Percentiles rank a stretch among this genome's conserved stretches.
phyloP scores from a whole-genome alignment of 2,329 filamentous ascomycete genomes.

The Pseudophaeomoniella oleicola region DNA sequence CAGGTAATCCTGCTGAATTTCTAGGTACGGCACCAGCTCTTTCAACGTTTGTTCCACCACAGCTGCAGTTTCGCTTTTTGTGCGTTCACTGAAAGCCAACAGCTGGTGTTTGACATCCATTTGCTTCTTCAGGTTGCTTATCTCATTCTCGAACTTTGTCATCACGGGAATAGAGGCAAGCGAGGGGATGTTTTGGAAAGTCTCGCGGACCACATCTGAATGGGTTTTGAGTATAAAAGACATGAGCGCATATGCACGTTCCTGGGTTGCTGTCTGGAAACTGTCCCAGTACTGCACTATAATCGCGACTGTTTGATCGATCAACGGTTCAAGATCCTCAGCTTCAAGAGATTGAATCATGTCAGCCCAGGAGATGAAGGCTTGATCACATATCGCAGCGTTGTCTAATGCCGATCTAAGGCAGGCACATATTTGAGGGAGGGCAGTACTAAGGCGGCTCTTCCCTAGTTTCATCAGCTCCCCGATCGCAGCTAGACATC shows the following conservation, averaged over 20 bases:
- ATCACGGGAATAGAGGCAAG: constrained; percentile 57
- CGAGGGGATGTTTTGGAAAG: constrained; percentile 65
- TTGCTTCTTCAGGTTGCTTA: constrained; percentile 49
- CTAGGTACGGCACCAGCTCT: constrained; percentile 63
- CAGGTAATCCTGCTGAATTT: constrained; percentile 58
- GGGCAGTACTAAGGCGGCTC: constrained; percentile 57
- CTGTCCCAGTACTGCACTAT: constrained; percentile 65
- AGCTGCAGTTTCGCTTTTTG: constrained; percentile 69
- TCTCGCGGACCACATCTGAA: constrained; percentile 44
- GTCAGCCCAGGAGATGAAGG: constrained; percentile 71
- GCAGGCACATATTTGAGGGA: constrained; percentile 86
- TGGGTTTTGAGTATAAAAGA: constrained; percentile 51
- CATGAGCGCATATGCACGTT: constrained; percentile 49
- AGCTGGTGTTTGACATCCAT: constrained; percentile 55
- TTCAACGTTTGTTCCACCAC: constrained; percentile 70
- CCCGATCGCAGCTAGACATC: constrained; percentile 69
- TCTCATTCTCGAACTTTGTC: constrained; percentile 48
- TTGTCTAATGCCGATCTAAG: constrained; percentile 70
- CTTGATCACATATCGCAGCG: constrained; percentile 57
- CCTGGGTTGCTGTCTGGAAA: constrained; percentile 48
- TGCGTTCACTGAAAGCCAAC: constrained; percentile 55
- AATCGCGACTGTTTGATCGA: constrained; percentile 83
- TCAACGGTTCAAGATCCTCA: constrained; percentile 62
- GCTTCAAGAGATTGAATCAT: constrained; percentile 62
- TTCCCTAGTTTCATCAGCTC: constrained; percentile 73